Evolutionary conservation across 2,329 filamentous ascomycete species (phyloP), one percentile per base, ranked within the genome.

Genomic region (Paramyrothecium sp.): DNA sequence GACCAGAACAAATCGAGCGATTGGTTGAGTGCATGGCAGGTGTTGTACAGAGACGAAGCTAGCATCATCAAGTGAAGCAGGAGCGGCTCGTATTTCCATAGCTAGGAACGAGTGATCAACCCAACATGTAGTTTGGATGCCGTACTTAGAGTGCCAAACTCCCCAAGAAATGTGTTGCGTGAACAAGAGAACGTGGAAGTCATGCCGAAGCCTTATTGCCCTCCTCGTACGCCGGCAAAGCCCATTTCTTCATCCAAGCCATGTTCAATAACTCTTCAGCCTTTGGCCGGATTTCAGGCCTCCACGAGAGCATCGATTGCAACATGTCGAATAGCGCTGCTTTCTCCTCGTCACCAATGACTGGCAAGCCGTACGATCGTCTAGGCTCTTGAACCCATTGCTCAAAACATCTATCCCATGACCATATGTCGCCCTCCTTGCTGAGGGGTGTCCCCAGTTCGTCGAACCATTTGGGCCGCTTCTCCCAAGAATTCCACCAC

Each of bases 401-500:
- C 8, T 61, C 26, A 19, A 62, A 56, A 21, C 56, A 47, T 4
- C 33, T 21, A 4, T 58, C 53, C 13, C 48, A 55, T 3, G 20
- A 21, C 23, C 44, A 33, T 7, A 44, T 48, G 16, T 46, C 33
- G 20, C 7, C 26, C 20, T 54, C 13, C 2, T 19, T 47, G 3
- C 41, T 44, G 2, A 50, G 52, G 0, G 55, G 34, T 17, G 7
- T 23, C 3, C 63, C 59, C 11, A 52, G 47, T 19, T 59, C 54
- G 20, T 53, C 48, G 33, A 63, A 63, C 3, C 20, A 52, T 3
- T 52, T 53, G 2, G 53, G 33, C 11, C 55, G 47, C 10, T 13
- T 54, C 47, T 67, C 56, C 63, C 57, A 65, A 17, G 51, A 58
- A 20, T 56, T 55, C 58, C 54, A 61, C 63, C 61, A 66, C 16